Base-by-base conservation (phyloP, 345 rosid species). In the Brassica juncea region DNA sequence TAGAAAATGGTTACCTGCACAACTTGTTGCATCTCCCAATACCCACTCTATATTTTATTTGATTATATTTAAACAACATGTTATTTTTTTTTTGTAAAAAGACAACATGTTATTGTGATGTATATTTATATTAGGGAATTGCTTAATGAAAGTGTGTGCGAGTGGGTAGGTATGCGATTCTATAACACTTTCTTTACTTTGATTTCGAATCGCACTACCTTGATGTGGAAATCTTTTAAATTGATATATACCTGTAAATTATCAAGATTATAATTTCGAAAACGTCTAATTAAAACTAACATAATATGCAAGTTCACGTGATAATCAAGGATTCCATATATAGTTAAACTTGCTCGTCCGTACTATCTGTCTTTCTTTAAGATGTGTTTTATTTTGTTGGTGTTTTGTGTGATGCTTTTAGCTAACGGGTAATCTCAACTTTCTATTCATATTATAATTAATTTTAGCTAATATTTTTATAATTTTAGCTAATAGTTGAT, bases 101-200 rank as follows among this genome's bases (percentile, higher is more conserved):
- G n/a, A 47, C 15, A 47, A 11, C 6, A 12, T 47, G n/a, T 52
- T 34, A 52, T 10, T 15, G 19, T 70, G 16, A 27, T 37, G 39
- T 75, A 54, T 49, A n/a, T 5, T 14, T 49, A 49, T n/a, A 16
- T 15, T 30, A 37, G 4, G 19, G 68, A 39, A 42, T 70, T 64
- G 16, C 7, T 80, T 80, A 44, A 70, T 42, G 67, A 75, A 75
- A 70, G 76, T 65, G 73, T 75, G 68, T 42, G 68, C 6, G 44
- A 80, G 80, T 80, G 83, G 80, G 77, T 75, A 80, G 83, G 83
- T 42, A 80, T 71, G 68, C 30, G 82, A 79, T 79, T 73, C 82
- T 73, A 47, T 42, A 25, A 37, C 28, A 61, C n/a, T 80, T 64
- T 58, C 16, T 66, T 49, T 49, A 5, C 8, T 73, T 74, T 25